Conservation (phyloP, 2,329 filamentous ascomycete genomes). For the Pyricularia pennisetigena region DNA sequence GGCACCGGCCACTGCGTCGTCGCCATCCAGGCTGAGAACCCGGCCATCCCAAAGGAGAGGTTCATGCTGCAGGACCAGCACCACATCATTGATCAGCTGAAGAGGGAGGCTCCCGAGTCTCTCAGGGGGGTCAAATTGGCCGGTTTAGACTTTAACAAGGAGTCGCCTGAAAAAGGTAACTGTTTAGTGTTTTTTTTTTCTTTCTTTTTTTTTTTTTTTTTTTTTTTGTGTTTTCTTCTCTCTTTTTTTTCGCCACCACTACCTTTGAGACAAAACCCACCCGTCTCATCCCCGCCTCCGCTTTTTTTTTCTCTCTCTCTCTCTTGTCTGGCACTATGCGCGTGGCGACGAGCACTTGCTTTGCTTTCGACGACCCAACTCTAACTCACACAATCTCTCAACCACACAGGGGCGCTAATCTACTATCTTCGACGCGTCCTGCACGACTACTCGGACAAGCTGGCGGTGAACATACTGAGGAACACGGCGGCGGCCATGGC, state of each 20-base stretch:
- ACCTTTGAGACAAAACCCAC: neutral
- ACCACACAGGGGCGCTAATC: slow-evolving; percentile 12
- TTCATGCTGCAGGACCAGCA: slow-evolving; percentile 14
- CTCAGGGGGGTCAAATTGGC: slow-evolving; percentile 13
- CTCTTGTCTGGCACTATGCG: neutral
- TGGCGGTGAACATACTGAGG: slow-evolving; percentile 11
- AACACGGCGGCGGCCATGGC: slow-evolving; percentile 13
- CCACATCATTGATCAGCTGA: slow-evolving; percentile 9
- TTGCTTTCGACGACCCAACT: neutral
- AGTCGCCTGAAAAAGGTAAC: slow-evolving; percentile 17
- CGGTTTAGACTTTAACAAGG: slow-evolving; percentile 17
- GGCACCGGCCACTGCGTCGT: slow-evolving; percentile 12
- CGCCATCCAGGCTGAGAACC: slow-evolving; percentile 8
- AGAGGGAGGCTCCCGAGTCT: slow-evolving; percentile 3
- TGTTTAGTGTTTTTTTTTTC: neutral
- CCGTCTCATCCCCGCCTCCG: neutral
- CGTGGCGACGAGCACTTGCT: neutral
- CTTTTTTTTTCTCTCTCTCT: neutral
- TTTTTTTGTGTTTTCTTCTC: neutral
- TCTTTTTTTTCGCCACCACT: neutral
- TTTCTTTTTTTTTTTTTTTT: neutral
- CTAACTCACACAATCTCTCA: neutral
- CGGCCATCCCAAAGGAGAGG: slow-evolving; percentile 14
- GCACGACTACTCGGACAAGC: slow-evolving; percentile 17
- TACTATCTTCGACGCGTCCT: slow-evolving; percentile 19